Percentiles rank a stretch among this genome's conserved stretches.
phyloP scores from a whole-genome alignment of 2,329 filamentous ascomycete species.

The Orbilia quercus region DNA sequence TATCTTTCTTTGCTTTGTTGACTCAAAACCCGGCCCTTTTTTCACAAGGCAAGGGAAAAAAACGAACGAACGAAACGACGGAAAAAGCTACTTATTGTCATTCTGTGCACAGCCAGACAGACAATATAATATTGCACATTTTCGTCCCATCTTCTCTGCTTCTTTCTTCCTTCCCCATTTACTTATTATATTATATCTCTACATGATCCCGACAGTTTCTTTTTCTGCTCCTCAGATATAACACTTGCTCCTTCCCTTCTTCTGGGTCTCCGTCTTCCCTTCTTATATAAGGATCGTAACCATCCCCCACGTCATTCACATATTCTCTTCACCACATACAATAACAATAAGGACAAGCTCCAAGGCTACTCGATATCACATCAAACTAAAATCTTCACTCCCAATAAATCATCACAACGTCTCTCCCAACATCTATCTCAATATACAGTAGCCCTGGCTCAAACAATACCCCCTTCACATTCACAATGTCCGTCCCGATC shows the following conservation, averaged over 20 bases:
- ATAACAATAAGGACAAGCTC: slow-evolving; percentile 19
- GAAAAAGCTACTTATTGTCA: slow-evolving; percentile 51
- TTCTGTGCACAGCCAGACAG: slow-evolving; percentile 52
- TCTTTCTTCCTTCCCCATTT: slow-evolving; percentile 35
- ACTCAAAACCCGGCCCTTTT: slow-evolving; percentile 54
- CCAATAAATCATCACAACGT: slow-evolving; percentile 6
- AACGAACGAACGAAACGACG: too few relatives aligned
- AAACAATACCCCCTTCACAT: slow-evolving; percentile 13
- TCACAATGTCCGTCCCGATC: slow-evolving; percentile 55
- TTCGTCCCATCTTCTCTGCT: slow-evolving; percentile 57
- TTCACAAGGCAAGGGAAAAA: slow-evolving; percentile 49
- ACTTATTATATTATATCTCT: slow-evolving; percentile 21
- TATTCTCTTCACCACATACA: slow-evolving; percentile 15
- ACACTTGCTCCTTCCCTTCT: slow-evolving; percentile 50
- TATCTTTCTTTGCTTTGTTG: slow-evolving; percentile 41
- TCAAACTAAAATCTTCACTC: slow-evolving; percentile 11
- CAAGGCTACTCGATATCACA: slow-evolving; percentile 12
- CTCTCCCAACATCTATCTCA: slow-evolving; percentile 8
- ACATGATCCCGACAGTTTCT: slow-evolving; percentile 22
- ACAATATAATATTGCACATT: slow-evolving; percentile 47
- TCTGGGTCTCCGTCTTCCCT: slow-evolving; percentile 26
- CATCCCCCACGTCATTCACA: slow-evolving; percentile 56
- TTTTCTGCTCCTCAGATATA: slow-evolving; percentile 48
- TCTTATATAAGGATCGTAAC: slow-evolving; percentile 55
- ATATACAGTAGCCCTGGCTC: slow-evolving; percentile 17